A percentile compares a stretch with the other conserved stretches of the same genome.
Conservation (phyloP, 495 filamentous ascomycete genomes). For the Thermothielavioides terrestris region DNA sequence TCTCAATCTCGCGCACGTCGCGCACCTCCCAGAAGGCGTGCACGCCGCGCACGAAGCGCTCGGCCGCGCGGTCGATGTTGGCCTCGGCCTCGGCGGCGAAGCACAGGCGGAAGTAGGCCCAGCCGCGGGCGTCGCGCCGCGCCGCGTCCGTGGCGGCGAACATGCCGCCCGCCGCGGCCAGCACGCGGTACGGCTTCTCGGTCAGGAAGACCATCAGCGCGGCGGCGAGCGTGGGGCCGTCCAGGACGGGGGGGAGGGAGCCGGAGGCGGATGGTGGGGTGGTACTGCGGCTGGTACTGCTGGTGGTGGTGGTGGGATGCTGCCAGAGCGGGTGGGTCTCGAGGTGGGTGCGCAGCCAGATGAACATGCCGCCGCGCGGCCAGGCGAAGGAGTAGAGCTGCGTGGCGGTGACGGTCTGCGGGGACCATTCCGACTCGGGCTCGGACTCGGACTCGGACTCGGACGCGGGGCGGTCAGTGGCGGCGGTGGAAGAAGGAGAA, state of each 20-base stretch:
- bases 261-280: background rate
- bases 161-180: constrained; percentile 59
- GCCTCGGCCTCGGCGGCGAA: constrained; percentile 74
- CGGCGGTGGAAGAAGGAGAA: constrained; percentile 36
- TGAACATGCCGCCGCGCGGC: constrained; percentile 89
- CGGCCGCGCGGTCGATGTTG: constrained; percentile 49
- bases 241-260: constrained; percentile 25
- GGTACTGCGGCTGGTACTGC: background rate
- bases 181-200: constrained; percentile 53
- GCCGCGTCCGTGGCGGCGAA: constrained; percentile 59
- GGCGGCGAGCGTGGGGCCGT: constrained; percentile 38
- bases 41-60: constrained; percentile 58
- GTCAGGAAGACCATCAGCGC: constrained; percentile 71
- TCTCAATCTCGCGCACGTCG: constrained; percentile 54
- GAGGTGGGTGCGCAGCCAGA: constrained; percentile 68
- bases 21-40: constrained; percentile 68
- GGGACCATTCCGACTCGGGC: background rate
- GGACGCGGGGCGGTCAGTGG: too few species aligned
- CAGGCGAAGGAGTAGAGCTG: constrained; percentile 64
- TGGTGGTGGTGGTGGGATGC: too few species aligned
- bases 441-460: too few species aligned
- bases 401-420: constrained; percentile 53
- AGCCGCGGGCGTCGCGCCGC: constrained; percentile 42
- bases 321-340: constrained; percentile 61
- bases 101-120: constrained; percentile 66